Conservation (phyloP, 2,329 filamentous ascomycete species). For the Colletotrichum gigasporum region DNA sequence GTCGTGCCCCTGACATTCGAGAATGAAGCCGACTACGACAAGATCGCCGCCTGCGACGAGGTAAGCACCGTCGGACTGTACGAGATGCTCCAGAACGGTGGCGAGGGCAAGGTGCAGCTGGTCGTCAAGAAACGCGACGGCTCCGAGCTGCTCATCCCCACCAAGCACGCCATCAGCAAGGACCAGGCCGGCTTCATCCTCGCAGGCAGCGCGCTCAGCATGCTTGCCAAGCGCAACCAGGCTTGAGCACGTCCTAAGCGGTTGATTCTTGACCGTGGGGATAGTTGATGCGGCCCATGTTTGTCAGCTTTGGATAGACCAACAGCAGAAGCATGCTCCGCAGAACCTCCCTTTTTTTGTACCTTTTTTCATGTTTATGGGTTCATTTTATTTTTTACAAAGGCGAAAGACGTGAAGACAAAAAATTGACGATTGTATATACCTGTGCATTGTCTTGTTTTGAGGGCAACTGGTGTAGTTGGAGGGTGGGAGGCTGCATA, state of each 20-base stretch:
- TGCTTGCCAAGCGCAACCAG: conserved; percentile 72
- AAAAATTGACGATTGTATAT: conserved; percentile 20
- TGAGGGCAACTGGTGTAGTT: too few species aligned
- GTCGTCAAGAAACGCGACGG: conserved; percentile 70
- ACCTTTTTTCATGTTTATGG: neutral
- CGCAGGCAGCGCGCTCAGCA: conserved; percentile 91
- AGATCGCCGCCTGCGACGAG: conserved; percentile 82
- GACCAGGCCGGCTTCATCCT: conserved; percentile 94
- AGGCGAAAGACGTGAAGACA: conserved; percentile 10
- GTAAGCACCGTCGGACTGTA: conserved; percentile 85
- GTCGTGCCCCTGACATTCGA: conserved; percentile 93
- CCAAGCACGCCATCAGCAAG: conserved; percentile 87
- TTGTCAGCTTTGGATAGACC: too few species aligned
- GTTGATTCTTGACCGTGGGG: too few species aligned
- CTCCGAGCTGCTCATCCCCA: conserved; percentile 74
- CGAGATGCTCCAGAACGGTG: conserved; percentile 80
- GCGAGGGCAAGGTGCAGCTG: conserved; percentile 80
- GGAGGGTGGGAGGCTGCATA: too few species aligned
- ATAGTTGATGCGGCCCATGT: neutral
- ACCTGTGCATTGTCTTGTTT: too few species aligned
- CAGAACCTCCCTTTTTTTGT: neutral
- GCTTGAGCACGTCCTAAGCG: conserved; percentile 1
- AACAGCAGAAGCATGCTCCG: too few species aligned
- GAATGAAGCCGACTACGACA: conserved; percentile 88
- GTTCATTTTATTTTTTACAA: neutral